Evolutionary conservation across 2,329 filamentous ascomycete species (phyloP).

Genomic region (Gaeumannomyces sp.): DNA sequence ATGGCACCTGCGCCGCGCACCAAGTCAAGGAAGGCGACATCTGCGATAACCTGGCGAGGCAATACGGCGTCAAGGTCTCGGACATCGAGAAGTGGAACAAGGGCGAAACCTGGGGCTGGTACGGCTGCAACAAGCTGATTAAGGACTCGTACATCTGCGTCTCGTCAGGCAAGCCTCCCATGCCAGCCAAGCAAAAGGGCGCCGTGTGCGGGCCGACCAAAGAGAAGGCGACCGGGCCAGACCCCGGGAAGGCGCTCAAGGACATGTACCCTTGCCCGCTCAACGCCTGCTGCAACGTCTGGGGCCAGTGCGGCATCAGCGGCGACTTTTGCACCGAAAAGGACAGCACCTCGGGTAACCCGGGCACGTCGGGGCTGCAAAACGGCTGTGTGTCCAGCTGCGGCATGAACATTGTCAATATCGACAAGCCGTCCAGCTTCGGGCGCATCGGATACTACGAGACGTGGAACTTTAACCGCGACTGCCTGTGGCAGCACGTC

Average conservation of each 20-base stretch:
- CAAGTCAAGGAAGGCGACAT: not conserved
- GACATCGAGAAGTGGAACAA: not conserved
- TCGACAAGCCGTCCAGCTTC: not conserved
- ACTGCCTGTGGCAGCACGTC: constrained; percentile 26
- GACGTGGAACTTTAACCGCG: constrained; percentile 24
- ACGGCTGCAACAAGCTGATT: constrained; percentile 17
- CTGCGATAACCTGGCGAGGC: not conserved
- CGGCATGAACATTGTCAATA: constrained; percentile 20
- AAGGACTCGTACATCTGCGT: constrained; percentile 26
- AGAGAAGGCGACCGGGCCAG: constrained; percentile 16
- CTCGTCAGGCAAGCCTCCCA: constrained; percentile 26
- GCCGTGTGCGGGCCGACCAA: constrained; percentile 30
- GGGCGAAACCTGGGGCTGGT: not conserved
- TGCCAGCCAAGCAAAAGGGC: constrained; percentile 25
- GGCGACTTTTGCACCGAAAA: constrained; percentile 27
- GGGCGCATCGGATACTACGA: constrained; percentile 29
- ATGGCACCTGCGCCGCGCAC: not conserved
- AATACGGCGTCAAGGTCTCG: not conserved
- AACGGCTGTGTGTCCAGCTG: constrained; percentile 34
- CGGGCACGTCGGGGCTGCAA: constrained; percentile 20
- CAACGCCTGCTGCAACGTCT: constrained; percentile 2
- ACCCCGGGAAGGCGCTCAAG: no score
- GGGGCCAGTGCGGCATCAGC: constrained; percentile 19
- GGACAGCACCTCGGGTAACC: constrained; percentile 31
- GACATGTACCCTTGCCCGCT: not conserved